Base-by-base conservation (phyloP, 495 filamentous ascomycete genomes). In the Cercophora sp. region DNA sequence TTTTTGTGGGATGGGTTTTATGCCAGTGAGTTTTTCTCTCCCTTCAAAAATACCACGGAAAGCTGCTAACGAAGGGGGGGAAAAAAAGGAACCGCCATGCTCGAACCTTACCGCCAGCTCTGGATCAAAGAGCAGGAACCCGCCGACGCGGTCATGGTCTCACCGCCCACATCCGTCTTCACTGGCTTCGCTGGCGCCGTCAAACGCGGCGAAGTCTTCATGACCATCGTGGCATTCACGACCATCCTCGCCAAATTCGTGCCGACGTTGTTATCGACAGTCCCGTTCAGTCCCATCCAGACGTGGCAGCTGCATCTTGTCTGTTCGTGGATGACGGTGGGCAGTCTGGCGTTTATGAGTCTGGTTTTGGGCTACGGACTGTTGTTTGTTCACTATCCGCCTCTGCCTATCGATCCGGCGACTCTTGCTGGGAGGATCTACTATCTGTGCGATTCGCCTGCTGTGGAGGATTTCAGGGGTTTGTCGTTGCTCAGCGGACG, bases 1-100 rank as follows among this genome's bases (percentile, higher is more conserved):
- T 53, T 36, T n/a, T 53, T 53, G 11, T 53, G 51, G 51, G 41
- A 53, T 36, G 10, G 16, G 18, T 53, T 45, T 19, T 39, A 53
- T 31, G 11, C 40, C 18, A 16, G 51, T 53, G 16, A 34, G 51
- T 43, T 3, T 25, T 13, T 23, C 13, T 19, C 5, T 22, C 5
- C 39, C 16, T 20, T 5, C 39, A 11, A n/a, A n/a, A n/a, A n/a
- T n/a, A n/a, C n/a, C n/a, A n/a, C n/a, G n/a, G n/a, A n/a, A n/a
- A n/a, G n/a, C n/a, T n/a, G n/a, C n/a, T n/a, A n/a, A n/a, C n/a
- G n/a, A n/a, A n/a, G n/a, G n/a, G n/a, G n/a, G n/a, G n/a, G n/a
- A n/a, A n/a, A n/a, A 31, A 29, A 3, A 48, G 45, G 45, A 5
- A 15, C 24, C 9, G 16, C 15, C 3, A 48, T 11, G 11, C 27